Percentiles rank a stretch among this genome's conserved stretches.
phyloP scores from a whole-genome alignment of 2,329 filamentous ascomycete species.

The Colletotrichum brevisporum region DNA sequence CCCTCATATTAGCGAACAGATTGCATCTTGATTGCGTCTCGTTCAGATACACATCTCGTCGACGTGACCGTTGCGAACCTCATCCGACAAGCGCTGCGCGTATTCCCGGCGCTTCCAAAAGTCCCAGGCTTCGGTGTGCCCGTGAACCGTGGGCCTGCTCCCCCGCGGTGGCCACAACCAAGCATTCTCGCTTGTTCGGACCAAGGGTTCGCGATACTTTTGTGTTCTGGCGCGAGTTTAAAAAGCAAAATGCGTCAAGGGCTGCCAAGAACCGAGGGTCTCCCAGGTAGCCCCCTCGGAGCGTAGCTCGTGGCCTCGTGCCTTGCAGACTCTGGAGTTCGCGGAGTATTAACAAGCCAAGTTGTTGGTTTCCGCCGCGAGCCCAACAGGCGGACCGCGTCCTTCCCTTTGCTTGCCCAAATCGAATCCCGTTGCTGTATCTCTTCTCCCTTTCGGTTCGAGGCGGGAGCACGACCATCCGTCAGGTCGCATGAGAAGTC shows the following conservation, averaged over 20 bases:
- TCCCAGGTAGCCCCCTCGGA: conserved; percentile 18
- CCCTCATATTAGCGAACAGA: conserved; percentile 35
- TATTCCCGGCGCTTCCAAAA: conserved; percentile 14
- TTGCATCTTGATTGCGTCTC: conserved; percentile 33
- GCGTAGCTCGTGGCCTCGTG: background rate
- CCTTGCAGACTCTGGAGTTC: conserved; percentile 28
- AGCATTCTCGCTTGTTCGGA: conserved; percentile 23
- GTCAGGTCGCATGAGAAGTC: conserved; percentile 30
- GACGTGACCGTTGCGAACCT: background rate
- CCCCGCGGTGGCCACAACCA: conserved; percentile 12
- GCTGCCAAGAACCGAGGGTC: conserved; percentile 27
- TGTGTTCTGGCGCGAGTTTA: conserved; percentile 14
- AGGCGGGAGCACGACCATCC: conserved; percentile 31
- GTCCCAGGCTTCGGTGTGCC: conserved; percentile 19
- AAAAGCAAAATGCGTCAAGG: conserved; percentile 16
- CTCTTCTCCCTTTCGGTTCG: conserved; percentile 34
- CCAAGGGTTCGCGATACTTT: conserved; percentile 35
- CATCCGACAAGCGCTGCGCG: conserved; percentile 5
- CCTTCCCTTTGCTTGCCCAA: conserved; percentile 1
- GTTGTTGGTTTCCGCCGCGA: conserved; percentile 25
- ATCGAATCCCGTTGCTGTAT: background rate
- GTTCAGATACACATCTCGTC: conserved; percentile 5
- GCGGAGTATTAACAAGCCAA: conserved; percentile 16
- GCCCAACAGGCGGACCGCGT: conserved; percentile 6
- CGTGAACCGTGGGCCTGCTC: conserved; percentile 15